Evolutionary conservation across 2,329 filamentous ascomycete species (phyloP).

Genomic region (Penicillium sp.): DNA sequence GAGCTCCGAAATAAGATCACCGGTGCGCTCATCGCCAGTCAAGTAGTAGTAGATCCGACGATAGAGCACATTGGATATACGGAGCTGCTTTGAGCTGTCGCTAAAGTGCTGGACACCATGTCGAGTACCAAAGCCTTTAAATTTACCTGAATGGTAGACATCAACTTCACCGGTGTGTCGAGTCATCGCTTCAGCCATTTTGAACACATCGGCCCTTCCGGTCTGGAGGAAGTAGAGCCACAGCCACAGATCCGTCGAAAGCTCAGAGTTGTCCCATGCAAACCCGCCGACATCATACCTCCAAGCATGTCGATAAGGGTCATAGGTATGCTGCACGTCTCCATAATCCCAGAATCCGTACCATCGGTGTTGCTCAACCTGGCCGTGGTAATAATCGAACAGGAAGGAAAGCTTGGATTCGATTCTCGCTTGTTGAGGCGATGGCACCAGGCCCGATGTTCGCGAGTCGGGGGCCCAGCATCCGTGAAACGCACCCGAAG

Average conservation of each 20-base stretch:
- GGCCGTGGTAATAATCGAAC: constrained; percentile 57
- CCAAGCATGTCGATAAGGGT: constrained; percentile 61
- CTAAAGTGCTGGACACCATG: constrained; percentile 65
- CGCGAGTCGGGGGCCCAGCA: constrained; percentile 54
- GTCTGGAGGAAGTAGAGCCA: constrained; percentile 66
- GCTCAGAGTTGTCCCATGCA: constrained; percentile 66
- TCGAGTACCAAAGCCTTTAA: constrained; percentile 62
- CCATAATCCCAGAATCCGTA: constrained; percentile 66
- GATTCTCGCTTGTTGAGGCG: constrained; percentile 41
- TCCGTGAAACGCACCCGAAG: constrained; percentile 56
- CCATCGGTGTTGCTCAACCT: constrained; percentile 61
- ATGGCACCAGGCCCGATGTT: constrained; percentile 22
- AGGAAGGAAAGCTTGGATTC: constrained; percentile 60
- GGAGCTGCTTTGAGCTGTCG: constrained; percentile 64
- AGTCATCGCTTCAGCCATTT: constrained; percentile 60
- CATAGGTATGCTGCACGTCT: constrained; percentile 66
- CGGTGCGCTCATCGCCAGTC: constrained; percentile 22
- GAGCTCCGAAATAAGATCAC: constrained; percentile 20
- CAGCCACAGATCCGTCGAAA: constrained; percentile 64
- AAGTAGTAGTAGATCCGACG: constrained; percentile 21
- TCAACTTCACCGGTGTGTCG: constrained; percentile 65
- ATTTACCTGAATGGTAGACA: constrained; percentile 61
- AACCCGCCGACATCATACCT: constrained; percentile 66
- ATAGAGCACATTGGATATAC: constrained; percentile 51
- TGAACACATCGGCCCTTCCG: constrained; percentile 59